Percentiles rank a stretch among this genome's conserved stretches.
phyloP scores from a whole-genome alignment of 148 eudicot genomes.

The Salicornia ramosissima region DNA sequence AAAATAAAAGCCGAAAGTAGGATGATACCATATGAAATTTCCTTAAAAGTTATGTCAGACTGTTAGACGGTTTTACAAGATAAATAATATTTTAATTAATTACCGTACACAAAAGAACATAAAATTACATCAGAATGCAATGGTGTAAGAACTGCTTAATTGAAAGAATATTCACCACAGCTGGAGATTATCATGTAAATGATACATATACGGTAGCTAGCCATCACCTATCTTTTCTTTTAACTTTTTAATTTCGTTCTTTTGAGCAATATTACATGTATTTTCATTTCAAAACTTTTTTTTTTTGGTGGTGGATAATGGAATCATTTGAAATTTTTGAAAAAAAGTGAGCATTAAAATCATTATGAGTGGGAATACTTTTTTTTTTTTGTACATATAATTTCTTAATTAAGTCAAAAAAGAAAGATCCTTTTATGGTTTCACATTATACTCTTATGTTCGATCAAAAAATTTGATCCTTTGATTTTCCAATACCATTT shows the following conservation, averaged over 20 bases:
- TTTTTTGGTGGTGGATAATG: slow-evolving; percentile 17
- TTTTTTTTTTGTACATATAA: not conserved
- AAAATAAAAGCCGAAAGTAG: too few relatives aligned
- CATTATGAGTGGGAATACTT: slow-evolving; percentile 10
- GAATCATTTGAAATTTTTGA: slow-evolving; percentile 16
- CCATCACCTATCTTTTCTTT: slow-evolving; percentile 20
- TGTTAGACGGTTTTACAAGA: too few relatives aligned
- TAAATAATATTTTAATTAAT: too few relatives aligned
- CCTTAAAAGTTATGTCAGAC: too few relatives aligned
- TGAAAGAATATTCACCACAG: slow-evolving; percentile 29
- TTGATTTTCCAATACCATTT: not conserved
- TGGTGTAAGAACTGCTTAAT: slow-evolving; percentile 14
- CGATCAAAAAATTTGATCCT: not conserved
- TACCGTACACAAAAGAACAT: not conserved
- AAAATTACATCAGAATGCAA: slow-evolving; percentile 19
- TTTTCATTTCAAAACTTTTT: not conserved
- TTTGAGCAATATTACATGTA: slow-evolving; percentile 5
- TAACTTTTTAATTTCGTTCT: not conserved
- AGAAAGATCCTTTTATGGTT: slow-evolving; percentile 12
- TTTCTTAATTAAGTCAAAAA: slow-evolving; percentile 20
- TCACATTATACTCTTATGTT: not conserved
- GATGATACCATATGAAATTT: too few relatives aligned
- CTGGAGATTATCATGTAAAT: slow-evolving; percentile 22
- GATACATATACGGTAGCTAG: slow-evolving; percentile 6
- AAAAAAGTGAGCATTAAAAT: not conserved